Evolutionary conservation across 83 land plant genomes (phyloP).

Genomic region (Larix sibirica): DNA sequence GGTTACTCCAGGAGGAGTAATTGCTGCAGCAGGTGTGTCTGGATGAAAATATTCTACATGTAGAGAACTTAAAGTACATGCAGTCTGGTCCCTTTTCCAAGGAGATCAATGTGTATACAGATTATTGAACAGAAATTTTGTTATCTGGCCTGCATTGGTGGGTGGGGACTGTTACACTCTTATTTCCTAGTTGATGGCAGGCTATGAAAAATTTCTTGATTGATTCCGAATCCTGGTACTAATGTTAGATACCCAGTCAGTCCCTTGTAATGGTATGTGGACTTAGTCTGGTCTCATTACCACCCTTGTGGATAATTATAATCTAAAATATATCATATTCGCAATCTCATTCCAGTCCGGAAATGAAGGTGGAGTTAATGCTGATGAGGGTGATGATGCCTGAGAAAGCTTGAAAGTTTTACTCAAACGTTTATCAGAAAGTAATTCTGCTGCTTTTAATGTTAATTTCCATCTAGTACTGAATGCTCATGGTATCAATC

Average conservation of each 20-base stretch:
- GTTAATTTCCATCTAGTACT: too few relatives aligned
- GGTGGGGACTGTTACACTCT: too few relatives aligned
- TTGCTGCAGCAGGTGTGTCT: conserved; percentile 58
- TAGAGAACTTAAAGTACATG: neutral
- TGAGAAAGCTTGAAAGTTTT: neutral
- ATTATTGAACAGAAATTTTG: neutral
- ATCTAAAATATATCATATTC: neutral
- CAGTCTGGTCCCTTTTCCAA: neutral
- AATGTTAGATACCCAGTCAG: neutral
- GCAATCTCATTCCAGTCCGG: neutral
- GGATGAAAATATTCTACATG: neutral
- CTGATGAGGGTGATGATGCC: neutral
- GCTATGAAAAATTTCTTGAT: neutral
- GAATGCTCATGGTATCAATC: too few relatives aligned
- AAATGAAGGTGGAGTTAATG: neutral
- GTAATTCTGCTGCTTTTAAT: too few relatives aligned
- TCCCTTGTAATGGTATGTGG: neutral
- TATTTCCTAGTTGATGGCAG: neutral
- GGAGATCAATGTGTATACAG: neutral
- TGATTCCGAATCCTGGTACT: neutral
- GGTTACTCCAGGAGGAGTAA: conserved; percentile 55
- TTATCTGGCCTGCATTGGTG: neutral
- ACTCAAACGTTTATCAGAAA: too few relatives aligned
- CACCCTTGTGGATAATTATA: neutral
- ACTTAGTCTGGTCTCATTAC: neutral